A percentile compares a stretch with the other conserved stretches of the same genome.
These are phyloP conservation scores for Microbotryum intermedium DNA, from an alignment of 1,284 basidiomycete genomes.

Conservation along the genomic window DNA sequence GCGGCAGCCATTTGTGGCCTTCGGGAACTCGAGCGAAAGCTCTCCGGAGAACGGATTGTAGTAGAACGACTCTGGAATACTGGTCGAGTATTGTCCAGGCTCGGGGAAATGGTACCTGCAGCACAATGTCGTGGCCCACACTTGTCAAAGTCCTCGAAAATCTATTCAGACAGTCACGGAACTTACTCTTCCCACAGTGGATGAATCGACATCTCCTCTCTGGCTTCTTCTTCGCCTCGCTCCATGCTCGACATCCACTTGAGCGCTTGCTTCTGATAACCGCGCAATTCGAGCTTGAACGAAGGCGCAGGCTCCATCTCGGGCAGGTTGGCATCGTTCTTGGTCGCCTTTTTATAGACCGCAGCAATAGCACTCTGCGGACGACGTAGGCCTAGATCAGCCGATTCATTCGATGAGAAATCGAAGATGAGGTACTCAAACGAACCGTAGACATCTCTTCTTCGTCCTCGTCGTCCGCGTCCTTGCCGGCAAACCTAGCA, in stretches of 20 bases:
- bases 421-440: no score
- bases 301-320: constrained; percentile 73
- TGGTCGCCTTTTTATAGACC: constrained; percentile 57
- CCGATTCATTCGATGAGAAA: no score
- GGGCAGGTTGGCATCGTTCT: constrained; percentile 63
- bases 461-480: constrained; percentile 27
- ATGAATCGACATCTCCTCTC: constrained; percentile 67
- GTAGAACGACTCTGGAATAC: constrained; percentile 52
- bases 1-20: constrained; percentile 63
- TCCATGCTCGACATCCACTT: constrained; percentile 94
- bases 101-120: constrained; percentile 39
- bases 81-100: constrained; percentile 24
- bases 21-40: constrained; percentile 76
- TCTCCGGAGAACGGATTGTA: constrained; percentile 59
- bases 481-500: constrained; percentile 3
- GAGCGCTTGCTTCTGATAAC: constrained; percentile 90
- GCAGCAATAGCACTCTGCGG: no score
- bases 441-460: constrained; percentile 15
- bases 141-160: background rate
- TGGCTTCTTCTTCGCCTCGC: constrained; percentile 57
- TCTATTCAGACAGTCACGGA: constrained; percentile 1
- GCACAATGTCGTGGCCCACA: background rate
- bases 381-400: no score
- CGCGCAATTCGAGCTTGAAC: constrained; percentile 67
- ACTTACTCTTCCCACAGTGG: constrained; percentile 79